Base-by-base conservation (phyloP, 768 basidiomycete species). In the Boletus rufocinnamomeus region DNA sequence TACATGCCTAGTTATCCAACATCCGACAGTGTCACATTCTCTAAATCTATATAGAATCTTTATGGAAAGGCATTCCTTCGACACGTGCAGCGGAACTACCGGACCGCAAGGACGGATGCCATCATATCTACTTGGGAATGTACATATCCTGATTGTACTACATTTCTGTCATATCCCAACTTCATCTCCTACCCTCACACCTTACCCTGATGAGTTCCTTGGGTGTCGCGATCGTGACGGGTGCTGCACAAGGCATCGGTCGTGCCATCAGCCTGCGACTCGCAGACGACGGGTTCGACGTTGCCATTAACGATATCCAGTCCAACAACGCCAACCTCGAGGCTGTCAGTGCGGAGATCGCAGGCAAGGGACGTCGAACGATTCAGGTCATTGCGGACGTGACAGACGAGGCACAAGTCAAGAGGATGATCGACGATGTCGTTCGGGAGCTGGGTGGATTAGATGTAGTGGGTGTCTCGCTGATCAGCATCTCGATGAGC, bases 181-280 rank as follows among this genome's bases (percentile, higher is more conserved):
- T 40, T n/a, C 38, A 11, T 40, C 19, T n/a, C 38, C 16, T n/a
- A n/a, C 27, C 7, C 27, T 28, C 9, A 19, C 9, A 30, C 17
- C 30, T 34, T 2, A 32, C 47, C 6, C 10, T 4, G 17, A 28
- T 35, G 51, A 34, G 11, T 48, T 32, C 35, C 30, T 2, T 14
- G 21, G 46, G 74, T 41, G 71, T 78, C 45, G 80, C 78, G 3
- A 64, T 80, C 52, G 69, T 82, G 37, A 81, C 80, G 0, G 82
- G 80, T 27, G 74, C 73, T 13, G 73, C 74, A 2, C 76, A 74
- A 50, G 83, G 83, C 25, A 81, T 84, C 17, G 83, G 82, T 1
- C 73, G 74, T 34, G 79, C 77, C 35, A 79, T 83, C 40, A 79
- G 80, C 8, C 59, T 75, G 6, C 75, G 79, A 6, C 76, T 84